Base-by-base conservation (phyloP, 148 eudicot species). In the Silene uniflora region DNA sequence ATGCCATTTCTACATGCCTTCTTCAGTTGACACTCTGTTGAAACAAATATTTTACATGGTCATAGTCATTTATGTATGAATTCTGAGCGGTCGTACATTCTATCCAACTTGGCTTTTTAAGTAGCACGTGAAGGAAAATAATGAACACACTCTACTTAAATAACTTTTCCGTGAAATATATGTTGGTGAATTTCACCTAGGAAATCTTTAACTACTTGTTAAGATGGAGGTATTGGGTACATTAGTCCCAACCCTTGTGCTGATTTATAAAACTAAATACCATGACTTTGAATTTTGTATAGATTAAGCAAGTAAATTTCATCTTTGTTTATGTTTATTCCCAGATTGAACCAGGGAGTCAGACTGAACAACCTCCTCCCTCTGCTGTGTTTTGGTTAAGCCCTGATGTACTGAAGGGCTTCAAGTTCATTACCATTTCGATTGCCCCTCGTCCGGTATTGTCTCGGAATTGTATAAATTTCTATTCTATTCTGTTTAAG, bases 341-440 rank as follows among this genome's bases (percentile, higher is more conserved):
- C 62, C 78, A 95, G 99, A 82, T 91, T 80, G 99, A 95, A 84
- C 99, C 99, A 70, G 99, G 99, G 75, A 89, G 94, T 84, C 99
- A 95, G 87, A 95, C 99, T 27, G 97, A 95, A 81, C 99, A 95
- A 79, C 88, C 99, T 77, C 92, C 99, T 80, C 99, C 96, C 59
- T 95, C 99, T 72, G 88, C 92, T 76, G 87, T 95, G 71, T 85
- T 95, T 85, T 89, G 93, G 92, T 69, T 95, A 84, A 83, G 84
- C 76, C 90, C 97, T 65, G 78, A 83, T 69, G 89, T 83, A 75
- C 85, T 91, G 88, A 81, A 77, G 81, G 96, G 99, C 67, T 92
- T 89, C 86, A 92, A 89, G 84, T 95, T 87, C 82, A 82, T 95
- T 81, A 95, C 96, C 29, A 86, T 95, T 86, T 95, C 99, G 70